Evolutionary conservation across 805 yeast genomes (phyloP).

Genomic region (Candida gorgasii): DNA sequence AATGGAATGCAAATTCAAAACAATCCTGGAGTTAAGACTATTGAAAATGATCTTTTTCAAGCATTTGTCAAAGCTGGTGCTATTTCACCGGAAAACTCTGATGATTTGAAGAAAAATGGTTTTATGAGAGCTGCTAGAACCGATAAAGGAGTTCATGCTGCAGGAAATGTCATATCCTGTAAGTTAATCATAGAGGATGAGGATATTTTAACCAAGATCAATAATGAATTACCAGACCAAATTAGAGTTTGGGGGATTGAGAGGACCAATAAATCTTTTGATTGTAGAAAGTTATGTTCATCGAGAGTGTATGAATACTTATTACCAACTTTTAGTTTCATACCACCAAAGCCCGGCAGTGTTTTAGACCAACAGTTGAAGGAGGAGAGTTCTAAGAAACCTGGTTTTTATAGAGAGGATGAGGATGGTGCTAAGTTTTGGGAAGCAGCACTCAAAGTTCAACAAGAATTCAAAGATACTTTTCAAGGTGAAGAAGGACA

Average conservation of each 20-base stretch:
- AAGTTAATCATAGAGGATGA: conserved; percentile 84
- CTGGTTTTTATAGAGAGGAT: conserved; percentile 63
- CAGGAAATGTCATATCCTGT: conserved; percentile 85
- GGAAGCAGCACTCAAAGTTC: conserved; percentile 45
- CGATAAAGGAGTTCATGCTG: conserved; percentile 97
- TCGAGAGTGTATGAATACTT: conserved; percentile 95
- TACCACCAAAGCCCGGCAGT: conserved; percentile 85
- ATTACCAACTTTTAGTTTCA: conserved; percentile 85
- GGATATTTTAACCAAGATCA: conserved; percentile 72
- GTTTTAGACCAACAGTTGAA: conserved; percentile 60
- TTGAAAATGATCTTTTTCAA: conserved; percentile 83
- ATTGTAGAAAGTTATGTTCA: conserved; percentile 92
- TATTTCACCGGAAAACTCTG: conserved; percentile 79
- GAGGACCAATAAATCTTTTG: conserved; percentile 87
- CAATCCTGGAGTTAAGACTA: conserved; percentile 84
- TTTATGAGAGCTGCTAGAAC: conserved; percentile 87
- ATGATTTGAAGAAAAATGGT: conserved; percentile 83
- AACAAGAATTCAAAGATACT: conserved; percentile 17
- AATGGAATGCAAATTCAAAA: conserved; percentile 86
- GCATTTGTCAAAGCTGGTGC: conserved; percentile 90
- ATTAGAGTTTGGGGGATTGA: conserved; percentile 92
- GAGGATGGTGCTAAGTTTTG: conserved; percentile 76
- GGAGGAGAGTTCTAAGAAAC: conserved; percentile 51
- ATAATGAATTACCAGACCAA: conserved; percentile 74
- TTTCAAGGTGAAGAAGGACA: background rate